A percentile compares a stretch with the other conserved stretches of the same genome.
phyloP scores from a whole-genome alignment of 164 flowering plant genomes.

The Umbilicus rupestris region DNA sequence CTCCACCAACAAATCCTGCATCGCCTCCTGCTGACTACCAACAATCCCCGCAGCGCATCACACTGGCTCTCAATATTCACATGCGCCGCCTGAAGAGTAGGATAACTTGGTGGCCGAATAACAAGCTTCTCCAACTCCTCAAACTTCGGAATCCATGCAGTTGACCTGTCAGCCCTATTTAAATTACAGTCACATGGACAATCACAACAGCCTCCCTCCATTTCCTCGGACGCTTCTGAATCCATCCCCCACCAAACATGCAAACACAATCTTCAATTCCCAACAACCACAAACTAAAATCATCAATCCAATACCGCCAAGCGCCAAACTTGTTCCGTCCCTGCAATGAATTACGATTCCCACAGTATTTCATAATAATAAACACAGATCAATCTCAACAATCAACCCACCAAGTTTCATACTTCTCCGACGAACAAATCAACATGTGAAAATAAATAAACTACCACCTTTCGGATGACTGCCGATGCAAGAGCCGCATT shows the following conservation, averaged over 20 bases:
- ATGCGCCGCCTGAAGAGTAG: background rate
- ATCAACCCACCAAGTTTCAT: too few relatives aligned
- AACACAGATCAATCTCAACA: too few relatives aligned
- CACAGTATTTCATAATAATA: too few relatives aligned
- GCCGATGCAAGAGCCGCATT: too few relatives aligned
- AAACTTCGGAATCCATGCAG: background rate
- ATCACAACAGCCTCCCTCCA: slow-evolving; percentile 33
- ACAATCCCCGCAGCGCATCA: background rate
- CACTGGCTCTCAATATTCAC: slow-evolving; percentile 9
- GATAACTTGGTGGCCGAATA: background rate
- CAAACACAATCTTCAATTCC: slow-evolving; percentile 8
- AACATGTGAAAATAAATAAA: too few relatives aligned
- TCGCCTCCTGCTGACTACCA: slow-evolving; percentile 3
- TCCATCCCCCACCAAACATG: slow-evolving; percentile 35
- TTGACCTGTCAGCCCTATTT: background rate
- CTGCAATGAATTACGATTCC: too few relatives aligned
- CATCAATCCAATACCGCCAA: too few relatives aligned
- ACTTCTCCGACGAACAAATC: too few relatives aligned
- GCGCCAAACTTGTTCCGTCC: too few relatives aligned
- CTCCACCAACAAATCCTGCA: slow-evolving; percentile 5
- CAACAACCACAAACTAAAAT: background rate
- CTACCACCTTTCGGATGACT: too few relatives aligned
- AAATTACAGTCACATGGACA: slow-evolving; percentile 49
- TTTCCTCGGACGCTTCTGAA: slow-evolving; percentile 22
- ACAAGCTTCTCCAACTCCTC: slow-evolving; percentile 3